Evolutionary conservation across 805 yeast species (phyloP).

Genomic region (Yamadazyma laniorum): DNA sequence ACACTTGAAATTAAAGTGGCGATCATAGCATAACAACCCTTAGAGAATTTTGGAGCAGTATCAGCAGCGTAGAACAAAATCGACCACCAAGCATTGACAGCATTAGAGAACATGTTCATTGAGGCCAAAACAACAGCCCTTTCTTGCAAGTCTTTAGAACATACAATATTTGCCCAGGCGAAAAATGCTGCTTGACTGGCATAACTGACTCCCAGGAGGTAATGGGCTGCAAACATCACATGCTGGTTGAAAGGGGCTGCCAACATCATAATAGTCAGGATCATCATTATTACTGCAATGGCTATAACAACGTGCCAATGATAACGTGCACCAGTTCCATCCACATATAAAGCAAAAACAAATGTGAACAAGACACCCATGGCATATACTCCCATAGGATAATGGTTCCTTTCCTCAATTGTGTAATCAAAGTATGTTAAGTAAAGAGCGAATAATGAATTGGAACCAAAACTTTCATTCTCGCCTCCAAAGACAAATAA

Average conservation of each 20-base stretch:
- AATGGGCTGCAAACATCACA: constrained; percentile 52
- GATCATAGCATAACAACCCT: constrained; percentile 58
- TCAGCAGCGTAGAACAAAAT: constrained; percentile 51
- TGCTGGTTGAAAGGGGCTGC: constrained; percentile 36
- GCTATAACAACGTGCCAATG: constrained; percentile 53
- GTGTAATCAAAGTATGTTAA: constrained; percentile 27
- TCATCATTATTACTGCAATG: constrained; percentile 41
- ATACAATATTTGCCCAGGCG: constrained; percentile 63
- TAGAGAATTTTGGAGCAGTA: constrained; percentile 49
- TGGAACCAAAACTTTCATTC: constrained; percentile 34
- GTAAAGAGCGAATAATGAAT: constrained; percentile 35
- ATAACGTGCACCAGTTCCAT: constrained; percentile 30
- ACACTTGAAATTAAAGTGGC: constrained; percentile 48
- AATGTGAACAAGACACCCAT: constrained; percentile 33
- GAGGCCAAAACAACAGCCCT: constrained; percentile 64
- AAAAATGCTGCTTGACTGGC: constrained; percentile 62
- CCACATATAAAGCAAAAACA: constrained; percentile 27
- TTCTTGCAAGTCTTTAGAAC: constrained; percentile 58
- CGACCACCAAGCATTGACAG: constrained; percentile 67
- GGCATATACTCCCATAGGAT: constrained; percentile 39
- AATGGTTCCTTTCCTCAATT: constrained; percentile 31
- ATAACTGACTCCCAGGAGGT: constrained; percentile 51
- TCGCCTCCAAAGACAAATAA: constrained; percentile 39
- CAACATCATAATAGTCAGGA: constrained; percentile 48
- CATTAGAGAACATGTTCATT: constrained; percentile 63